Evolutionary conservation across 768 basidiomycete genomes (phyloP).

Genomic region (Boletellus emodensis): DNA sequence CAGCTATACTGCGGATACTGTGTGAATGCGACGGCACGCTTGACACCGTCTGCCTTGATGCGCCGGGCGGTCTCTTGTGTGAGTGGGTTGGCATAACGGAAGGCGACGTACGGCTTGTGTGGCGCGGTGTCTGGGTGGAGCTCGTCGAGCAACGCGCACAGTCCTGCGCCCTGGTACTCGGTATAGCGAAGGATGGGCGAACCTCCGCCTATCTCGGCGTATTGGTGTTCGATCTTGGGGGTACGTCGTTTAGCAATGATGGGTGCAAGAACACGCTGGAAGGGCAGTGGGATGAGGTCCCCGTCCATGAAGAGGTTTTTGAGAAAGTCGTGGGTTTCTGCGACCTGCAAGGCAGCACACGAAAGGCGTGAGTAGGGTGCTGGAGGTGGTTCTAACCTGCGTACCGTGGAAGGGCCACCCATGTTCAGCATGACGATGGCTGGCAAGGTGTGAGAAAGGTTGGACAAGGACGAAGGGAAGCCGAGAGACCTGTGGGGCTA

Average conservation of each 20-base stretch:
- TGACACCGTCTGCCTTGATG: conserved; percentile 89
- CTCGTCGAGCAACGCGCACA: conserved; percentile 90
- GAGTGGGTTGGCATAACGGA: conserved; percentile 88
- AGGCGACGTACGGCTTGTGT: conserved; percentile 94
- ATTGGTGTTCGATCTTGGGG: conserved; percentile 92
- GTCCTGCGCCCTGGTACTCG: conserved; percentile 78
- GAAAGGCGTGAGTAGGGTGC: conserved; percentile 1
- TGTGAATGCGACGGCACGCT: conserved; percentile 90
- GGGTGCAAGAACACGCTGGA: conserved; percentile 85
- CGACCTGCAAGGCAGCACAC: conserved; percentile 49
- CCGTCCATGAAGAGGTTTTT: conserved; percentile 87
- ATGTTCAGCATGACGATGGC: conserved; percentile 98
- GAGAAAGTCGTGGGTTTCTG: conserved; percentile 91
- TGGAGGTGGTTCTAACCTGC: conserved; percentile 20
- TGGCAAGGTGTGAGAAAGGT: conserved; percentile 26
- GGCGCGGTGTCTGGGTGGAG: conserved; percentile 91
- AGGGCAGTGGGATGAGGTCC: conserved; percentile 93
- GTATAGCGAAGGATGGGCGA: conserved; percentile 95
- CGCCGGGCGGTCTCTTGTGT: conserved; percentile 78
- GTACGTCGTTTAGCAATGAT: conserved; percentile 85
- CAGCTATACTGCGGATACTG: conserved; percentile 99
- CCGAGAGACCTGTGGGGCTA: conserved; percentile 58
- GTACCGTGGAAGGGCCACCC: conserved; percentile 92
- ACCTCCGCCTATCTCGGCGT: conserved; percentile 91
- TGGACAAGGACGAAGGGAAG: background rate